Evolutionary conservation across 345 rosid genomes (phyloP).

Genomic region (Citrus reticulata): DNA sequence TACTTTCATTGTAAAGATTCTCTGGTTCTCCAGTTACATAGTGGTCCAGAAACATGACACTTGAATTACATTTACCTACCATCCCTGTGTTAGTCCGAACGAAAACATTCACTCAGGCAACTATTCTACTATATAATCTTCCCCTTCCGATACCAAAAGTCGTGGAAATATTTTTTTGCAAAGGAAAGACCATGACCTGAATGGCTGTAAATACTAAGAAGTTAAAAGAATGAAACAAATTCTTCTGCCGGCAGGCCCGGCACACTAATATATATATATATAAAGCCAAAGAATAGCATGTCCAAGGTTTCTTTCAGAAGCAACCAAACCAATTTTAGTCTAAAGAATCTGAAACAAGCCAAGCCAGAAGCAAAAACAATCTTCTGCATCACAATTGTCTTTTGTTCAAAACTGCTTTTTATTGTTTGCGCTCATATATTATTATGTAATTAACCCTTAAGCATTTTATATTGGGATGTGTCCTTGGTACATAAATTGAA

Average conservation of each 20-base stretch:
- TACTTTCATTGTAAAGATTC: not conserved
- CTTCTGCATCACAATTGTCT: not conserved
- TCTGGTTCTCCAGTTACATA: not conserved
- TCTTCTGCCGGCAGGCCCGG: not conserved
- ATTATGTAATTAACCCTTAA: not conserved
- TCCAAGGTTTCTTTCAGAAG: not conserved
- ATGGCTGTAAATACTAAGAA: not conserved
- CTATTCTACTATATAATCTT: no score
- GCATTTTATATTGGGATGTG: not conserved
- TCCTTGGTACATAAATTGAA: not conserved
- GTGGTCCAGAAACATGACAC: not conserved
- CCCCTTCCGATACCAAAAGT: not conserved
- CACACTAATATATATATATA: no score
- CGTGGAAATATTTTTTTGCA: not conserved
- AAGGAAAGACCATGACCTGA: not conserved
- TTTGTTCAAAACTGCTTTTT: not conserved
- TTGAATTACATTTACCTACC: not conserved
- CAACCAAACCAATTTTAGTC: not conserved
- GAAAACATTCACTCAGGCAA: no score
- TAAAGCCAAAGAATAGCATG: not conserved
- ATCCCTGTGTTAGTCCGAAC: not conserved
- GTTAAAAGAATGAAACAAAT: not conserved
- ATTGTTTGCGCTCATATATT: not conserved
- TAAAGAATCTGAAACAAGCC: not conserved
- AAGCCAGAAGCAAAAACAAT: not conserved